Conservation (phyloP, 805 yeast species). For the Candida insectorum region DNA sequence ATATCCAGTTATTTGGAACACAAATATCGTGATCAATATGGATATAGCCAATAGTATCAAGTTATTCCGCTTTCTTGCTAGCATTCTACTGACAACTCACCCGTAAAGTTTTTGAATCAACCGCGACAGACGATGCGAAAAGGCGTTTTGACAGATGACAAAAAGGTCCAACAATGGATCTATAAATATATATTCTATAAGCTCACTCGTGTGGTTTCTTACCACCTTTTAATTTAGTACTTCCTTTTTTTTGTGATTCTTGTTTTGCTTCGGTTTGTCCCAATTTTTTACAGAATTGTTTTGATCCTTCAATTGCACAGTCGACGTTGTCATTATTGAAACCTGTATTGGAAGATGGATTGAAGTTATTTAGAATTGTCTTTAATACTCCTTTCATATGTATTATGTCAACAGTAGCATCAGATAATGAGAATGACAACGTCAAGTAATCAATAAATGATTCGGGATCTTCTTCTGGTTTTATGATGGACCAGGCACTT, state of each 20-base stretch:
- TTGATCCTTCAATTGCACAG: conserved; percentile 28
- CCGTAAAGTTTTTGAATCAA: too few species aligned
- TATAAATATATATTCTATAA: too few species aligned
- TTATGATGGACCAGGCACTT: conserved; percentile 19
- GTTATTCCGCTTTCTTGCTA: conserved; percentile 5
- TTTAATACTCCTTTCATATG: conserved; percentile 31
- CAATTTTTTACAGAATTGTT: conserved; percentile 22
- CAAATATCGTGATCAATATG: not conserved
- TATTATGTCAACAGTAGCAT: conserved; percentile 31
- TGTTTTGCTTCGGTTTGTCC: conserved; percentile 13
- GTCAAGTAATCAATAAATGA: conserved; percentile 25
- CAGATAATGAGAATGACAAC: conserved; percentile 34
- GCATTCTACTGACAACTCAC: too few species aligned
- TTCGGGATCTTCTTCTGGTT: conserved; percentile 3
- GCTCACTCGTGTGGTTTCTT: too few species aligned
- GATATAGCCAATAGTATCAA: conserved; percentile 3
- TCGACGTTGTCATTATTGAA: conserved; percentile 23
- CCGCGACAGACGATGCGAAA: too few species aligned
- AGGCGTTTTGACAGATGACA: too few species aligned
- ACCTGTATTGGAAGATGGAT: conserved; percentile 5
- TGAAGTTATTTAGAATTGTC: conserved; percentile 12
- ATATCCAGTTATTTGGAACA: conserved; percentile 4
- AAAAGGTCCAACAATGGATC: too few species aligned
- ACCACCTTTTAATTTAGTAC: not conserved
- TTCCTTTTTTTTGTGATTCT: not conserved